Evolutionary conservation across 305 asterid genomes (phyloP).

Genomic region (Plantago coronopus): DNA sequence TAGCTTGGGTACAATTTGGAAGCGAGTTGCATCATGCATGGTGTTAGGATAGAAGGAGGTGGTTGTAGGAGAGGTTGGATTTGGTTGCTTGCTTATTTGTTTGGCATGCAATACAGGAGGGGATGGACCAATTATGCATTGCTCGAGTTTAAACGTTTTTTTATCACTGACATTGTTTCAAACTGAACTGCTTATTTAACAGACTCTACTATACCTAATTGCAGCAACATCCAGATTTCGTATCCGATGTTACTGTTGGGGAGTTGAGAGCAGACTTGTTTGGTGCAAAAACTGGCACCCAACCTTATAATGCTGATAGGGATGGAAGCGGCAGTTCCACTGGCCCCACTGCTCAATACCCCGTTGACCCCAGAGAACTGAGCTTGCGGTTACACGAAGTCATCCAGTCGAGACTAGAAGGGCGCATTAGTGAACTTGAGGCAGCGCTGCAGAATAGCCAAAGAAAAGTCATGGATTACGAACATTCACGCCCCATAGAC

Average conservation of each 20-base stretch:
- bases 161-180: no score
- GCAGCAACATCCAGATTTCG: conserved; percentile 48
- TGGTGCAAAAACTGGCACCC: conserved; percentile 25
- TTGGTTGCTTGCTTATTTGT: no score
- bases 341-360: conserved; percentile 45
- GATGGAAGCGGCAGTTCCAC: conserved; percentile 51
- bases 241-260: conserved; percentile 40
- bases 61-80: no score
- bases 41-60: no score
- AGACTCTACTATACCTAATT: background rate
- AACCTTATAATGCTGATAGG: conserved; percentile 39
- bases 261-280: conserved; percentile 48
- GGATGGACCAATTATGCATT: no score
- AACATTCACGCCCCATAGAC: conserved; percentile 26
- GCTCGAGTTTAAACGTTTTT: no score
- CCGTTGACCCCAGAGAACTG: conserved; percentile 78
- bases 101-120: no score
- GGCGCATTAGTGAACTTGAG: conserved; percentile 74
- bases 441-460: conserved; percentile 58
- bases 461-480: conserved; percentile 43
- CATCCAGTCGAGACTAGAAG: conserved; percentile 72
- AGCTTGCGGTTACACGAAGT: conserved; percentile 77
- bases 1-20: no score
- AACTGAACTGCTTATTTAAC: conserved; percentile 7
- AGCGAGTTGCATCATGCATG: no score